Conservation (phyloP, 495 filamentous ascomycete species). For the Xylaria flabelliformis region DNA sequence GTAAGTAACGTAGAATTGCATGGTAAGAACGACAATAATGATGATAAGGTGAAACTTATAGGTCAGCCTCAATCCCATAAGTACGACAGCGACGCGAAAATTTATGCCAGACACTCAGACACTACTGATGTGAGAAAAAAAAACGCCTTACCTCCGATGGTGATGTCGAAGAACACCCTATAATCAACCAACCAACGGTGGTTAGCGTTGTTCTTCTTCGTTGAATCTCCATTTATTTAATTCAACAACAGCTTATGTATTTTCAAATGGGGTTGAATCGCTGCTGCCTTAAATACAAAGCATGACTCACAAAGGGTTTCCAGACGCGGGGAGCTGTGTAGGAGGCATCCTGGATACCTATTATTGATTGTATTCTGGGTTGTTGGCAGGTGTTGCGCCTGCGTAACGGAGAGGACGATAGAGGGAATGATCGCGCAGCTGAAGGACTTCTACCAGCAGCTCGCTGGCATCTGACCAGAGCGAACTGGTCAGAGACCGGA, state of each 20-base stretch:
- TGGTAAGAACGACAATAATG: constrained; percentile 9
- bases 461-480: no score
- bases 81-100: no score
- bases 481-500: not conserved
- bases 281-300: not conserved
- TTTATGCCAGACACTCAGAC: no score
- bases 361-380: no score
- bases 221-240: not conserved
- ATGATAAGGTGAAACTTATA: not conserved
- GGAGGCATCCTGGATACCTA: constrained; percentile 50
- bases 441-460: no score
- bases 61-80: not conserved
- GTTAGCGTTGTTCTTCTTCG: not conserved
- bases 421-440: no score
- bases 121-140: not conserved
- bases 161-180: constrained; percentile 91
- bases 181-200: not conserved
- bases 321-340: constrained; percentile 58
- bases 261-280: not conserved
- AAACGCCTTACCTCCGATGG: constrained; percentile 78
- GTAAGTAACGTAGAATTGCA: not conserved
- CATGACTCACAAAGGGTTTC: constrained; percentile 61
- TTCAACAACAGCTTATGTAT: not conserved
- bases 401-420: no score
- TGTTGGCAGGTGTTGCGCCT: no score